These are phyloP conservation scores for Teunomyces stri DNA, from an alignment of 805 yeast genomes.

Conservation along the genomic window DNA sequence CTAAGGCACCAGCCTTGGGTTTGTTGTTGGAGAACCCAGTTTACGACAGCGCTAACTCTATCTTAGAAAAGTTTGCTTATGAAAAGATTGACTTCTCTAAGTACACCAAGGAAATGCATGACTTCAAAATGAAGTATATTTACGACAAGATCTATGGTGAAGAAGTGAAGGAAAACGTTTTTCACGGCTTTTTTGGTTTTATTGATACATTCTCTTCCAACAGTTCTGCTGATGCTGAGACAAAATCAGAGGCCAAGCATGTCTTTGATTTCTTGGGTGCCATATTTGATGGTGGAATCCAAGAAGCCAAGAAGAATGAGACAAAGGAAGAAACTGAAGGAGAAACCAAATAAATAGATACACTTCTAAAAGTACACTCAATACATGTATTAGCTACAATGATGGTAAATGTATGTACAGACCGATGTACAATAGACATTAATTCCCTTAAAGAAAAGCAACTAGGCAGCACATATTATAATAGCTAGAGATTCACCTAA, in stretches of 20 bases:
- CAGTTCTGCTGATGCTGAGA: slow-evolving; percentile 21
- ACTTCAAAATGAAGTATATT: slow-evolving; percentile 81
- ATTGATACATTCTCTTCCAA: slow-evolving; percentile 67
- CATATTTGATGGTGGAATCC: slow-evolving; percentile 30
- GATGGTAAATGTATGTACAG: background rate
- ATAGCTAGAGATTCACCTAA: background rate
- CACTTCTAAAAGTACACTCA: background rate
- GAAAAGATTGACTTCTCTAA: slow-evolving; percentile 66
- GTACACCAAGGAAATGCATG: slow-evolving; percentile 71
- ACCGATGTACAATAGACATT: too few relatives aligned
- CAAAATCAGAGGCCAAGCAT: slow-evolving; percentile 48
- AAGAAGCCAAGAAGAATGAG: slow-evolving; percentile 5
- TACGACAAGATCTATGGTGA: slow-evolving; percentile 91
- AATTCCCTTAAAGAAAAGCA: background rate
- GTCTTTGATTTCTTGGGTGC: slow-evolving; percentile 59
- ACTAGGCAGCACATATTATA: background rate
- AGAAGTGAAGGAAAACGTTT: slow-evolving; percentile 83
- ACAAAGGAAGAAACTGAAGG: slow-evolving; percentile 3
- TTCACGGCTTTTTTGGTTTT: slow-evolving; percentile 86
- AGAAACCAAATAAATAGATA: background rate
- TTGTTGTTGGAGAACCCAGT: slow-evolving; percentile 87
- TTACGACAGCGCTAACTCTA: slow-evolving; percentile 77
- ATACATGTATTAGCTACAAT: background rate
- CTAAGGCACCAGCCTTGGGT: slow-evolving; percentile 97
- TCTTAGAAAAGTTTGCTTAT: slow-evolving; percentile 72